Percentiles rank a stretch among this genome's conserved stretches.
Evolutionary conservation across 192 early-diverging fungal species (phyloP).

Genomic region (Gonapodya prolifera): DNA sequence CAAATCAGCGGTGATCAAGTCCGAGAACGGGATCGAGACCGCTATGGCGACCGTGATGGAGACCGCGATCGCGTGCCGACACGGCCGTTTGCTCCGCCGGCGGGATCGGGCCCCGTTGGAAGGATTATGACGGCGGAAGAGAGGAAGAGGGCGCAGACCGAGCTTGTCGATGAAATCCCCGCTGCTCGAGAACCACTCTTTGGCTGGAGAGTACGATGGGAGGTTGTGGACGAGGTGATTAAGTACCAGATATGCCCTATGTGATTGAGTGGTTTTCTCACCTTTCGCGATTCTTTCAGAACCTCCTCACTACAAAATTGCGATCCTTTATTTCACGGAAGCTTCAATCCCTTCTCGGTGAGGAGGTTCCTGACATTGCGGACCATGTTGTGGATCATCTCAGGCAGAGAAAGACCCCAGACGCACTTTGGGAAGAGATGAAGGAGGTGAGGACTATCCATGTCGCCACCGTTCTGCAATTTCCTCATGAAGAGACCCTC

Average conservation of each 20-base stretch:
- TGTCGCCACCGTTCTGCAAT: conserved; percentile 2
- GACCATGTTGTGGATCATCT: conserved; percentile 69
- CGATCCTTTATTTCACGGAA: conserved; percentile 17
- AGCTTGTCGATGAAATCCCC: conserved; percentile 56
- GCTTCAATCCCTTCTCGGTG: conserved; percentile 58
- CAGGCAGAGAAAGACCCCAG: conserved; percentile 44
- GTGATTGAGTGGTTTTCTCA: conserved; percentile 10
- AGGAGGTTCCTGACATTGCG: conserved; percentile 66
- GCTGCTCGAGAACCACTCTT: conserved; percentile 53
- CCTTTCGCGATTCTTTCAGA: conserved; percentile 14
- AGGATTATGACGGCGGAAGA: conserved; percentile 58
- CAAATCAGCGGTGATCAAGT: conserved; percentile 35
- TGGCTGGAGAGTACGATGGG: conserved; percentile 65
- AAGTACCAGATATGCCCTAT: neutral
- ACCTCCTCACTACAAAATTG: conserved; percentile 16
- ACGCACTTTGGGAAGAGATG: conserved; percentile 62
- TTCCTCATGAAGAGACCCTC: neutral
- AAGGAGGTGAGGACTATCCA: conserved; percentile 36
- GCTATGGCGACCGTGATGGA: conserved; percentile 10
- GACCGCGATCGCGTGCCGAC: conserved; percentile 10
- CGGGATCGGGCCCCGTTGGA: conserved; percentile 21
- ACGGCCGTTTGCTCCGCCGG: conserved; percentile 10
- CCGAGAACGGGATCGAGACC: conserved; percentile 6
- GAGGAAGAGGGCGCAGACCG: conserved; percentile 42
- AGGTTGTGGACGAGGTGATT: conserved; percentile 52